phyloP scores from a whole-genome alignment of 2,329 filamentous ascomycete species.

The Coleophoma eucalyptorum region DNA sequence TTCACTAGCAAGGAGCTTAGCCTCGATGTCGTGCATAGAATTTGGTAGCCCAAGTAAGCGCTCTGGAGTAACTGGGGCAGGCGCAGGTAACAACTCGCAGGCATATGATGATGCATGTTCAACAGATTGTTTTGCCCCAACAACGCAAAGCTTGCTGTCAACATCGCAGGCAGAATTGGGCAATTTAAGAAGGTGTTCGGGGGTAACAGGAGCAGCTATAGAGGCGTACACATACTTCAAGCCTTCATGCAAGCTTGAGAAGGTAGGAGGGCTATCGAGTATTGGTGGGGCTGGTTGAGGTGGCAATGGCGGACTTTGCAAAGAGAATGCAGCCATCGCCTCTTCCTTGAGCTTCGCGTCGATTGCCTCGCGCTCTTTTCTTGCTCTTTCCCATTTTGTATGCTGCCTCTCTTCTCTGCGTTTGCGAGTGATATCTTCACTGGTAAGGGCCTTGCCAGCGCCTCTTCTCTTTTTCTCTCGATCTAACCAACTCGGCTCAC shows the following conservation, averaged over 20 bases:
- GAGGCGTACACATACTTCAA: too few species aligned
- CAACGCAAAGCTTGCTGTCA: too few species aligned
- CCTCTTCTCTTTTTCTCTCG: slow-evolving; percentile 73
- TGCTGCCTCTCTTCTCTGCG: slow-evolving; percentile 77
- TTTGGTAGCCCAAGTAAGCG: not conserved
- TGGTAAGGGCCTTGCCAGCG: slow-evolving; percentile 61
- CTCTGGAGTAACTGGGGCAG: not conserved
- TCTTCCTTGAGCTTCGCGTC: slow-evolving; percentile 64
- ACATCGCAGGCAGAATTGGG: too few species aligned
- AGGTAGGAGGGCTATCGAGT: too few species aligned
- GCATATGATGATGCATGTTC: too few species aligned
- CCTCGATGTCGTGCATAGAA: slow-evolving; percentile 5
- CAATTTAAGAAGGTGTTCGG: too few species aligned
- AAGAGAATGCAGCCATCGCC: slow-evolving; percentile 2
- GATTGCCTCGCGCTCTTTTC: slow-evolving; percentile 79
- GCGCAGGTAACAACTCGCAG: not conserved
- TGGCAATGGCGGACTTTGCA: too few species aligned
- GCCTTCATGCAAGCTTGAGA: too few species aligned
- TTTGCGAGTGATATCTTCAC: slow-evolving; percentile 74
- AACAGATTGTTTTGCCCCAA: too few species aligned
- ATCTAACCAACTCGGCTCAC: slow-evolving; percentile 90
- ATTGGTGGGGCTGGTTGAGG: too few species aligned
- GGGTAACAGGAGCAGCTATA: too few species aligned
- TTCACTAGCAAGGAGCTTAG: not conserved
- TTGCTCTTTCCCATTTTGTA: slow-evolving; percentile 89